These are phyloP conservation scores for Collariella sp. DNA, from an alignment of 495 filamentous ascomycete species.

Conservation along the genomic window DNA sequence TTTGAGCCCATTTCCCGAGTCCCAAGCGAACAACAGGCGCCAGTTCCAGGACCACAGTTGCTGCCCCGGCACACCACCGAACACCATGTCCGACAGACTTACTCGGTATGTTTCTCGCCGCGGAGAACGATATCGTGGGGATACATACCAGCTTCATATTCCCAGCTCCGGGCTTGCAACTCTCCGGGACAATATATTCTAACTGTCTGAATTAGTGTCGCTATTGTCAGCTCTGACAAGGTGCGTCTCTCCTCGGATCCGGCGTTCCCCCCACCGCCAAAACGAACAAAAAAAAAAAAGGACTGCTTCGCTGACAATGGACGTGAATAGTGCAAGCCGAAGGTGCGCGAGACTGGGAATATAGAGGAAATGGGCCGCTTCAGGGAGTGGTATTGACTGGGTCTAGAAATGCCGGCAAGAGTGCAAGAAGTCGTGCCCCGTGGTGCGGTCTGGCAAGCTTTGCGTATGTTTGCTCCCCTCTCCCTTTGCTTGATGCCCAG, in stretches of 20 bases:
- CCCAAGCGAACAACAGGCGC: background rate
- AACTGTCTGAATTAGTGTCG: slow-evolving; percentile 56
- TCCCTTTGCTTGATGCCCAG: background rate
- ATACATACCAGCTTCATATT: too few species aligned
- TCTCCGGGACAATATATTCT: background rate
- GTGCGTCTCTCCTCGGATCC: slow-evolving; percentile 39
- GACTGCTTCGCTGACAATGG: slow-evolving; percentile 10
- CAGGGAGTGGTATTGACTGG: slow-evolving; percentile 8
- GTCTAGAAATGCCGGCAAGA: slow-evolving; percentile 62
- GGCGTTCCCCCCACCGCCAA: background rate
- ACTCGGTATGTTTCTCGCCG: slow-evolving; percentile 24
- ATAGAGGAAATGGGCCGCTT: too few species aligned
- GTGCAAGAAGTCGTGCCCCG: slow-evolving; percentile 97
- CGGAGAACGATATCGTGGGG: slow-evolving; percentile 1
- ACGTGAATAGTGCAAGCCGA: slow-evolving; percentile 77
- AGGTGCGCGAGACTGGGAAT: slow-evolving; percentile 44
- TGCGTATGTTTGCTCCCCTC: slow-evolving; percentile 37
- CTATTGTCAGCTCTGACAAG: slow-evolving; percentile 96
- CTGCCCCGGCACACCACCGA: background rate
- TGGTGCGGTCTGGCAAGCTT: slow-evolving; percentile 93
- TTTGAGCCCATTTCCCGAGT: background rate
- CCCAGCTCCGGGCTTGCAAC: too few species aligned
- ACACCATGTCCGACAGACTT: slow-evolving; percentile 33
- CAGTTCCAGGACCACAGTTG: background rate
- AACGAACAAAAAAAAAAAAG: background rate